Percentiles rank a stretch among this genome's conserved stretches.
Evolutionary conservation across 768 basidiomycete genomes (phyloP).

Genomic region (Calvatia gigantea): DNA sequence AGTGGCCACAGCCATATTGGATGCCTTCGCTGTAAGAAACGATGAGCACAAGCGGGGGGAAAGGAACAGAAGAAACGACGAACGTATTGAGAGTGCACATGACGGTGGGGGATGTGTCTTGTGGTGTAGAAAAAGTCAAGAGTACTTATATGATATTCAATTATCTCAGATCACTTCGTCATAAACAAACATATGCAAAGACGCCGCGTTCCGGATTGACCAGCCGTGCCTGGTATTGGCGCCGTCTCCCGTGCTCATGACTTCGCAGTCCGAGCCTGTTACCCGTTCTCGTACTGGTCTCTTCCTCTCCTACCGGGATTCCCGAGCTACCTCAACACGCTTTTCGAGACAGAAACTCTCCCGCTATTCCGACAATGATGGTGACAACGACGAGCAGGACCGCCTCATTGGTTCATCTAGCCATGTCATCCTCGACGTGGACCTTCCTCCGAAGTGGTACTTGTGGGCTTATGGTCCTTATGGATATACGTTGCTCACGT

Average conservation of each 20-base stretch:
- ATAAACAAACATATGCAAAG: conserved; percentile 16
- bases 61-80: conserved; percentile 16
- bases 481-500: conserved; percentile 20
- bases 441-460: conserved; percentile 88
- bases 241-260: conserved; percentile 3
- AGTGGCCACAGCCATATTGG: conserved; percentile 79
- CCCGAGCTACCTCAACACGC: conserved; percentile 44
- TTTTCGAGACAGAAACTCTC: conserved; percentile 35
- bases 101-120: conserved; percentile 5
- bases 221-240: conserved; percentile 3
- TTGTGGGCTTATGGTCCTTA: conserved; percentile 17
- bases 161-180: conserved; percentile 12
- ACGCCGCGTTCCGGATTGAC: conserved; percentile 22
- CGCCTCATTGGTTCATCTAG: conserved; percentile 51
- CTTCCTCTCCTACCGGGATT: conserved; percentile 92
- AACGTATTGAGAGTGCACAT: conserved; percentile 63
- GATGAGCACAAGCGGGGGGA: conserved; percentile 17
- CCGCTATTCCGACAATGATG: conserved; percentile 46
- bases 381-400: conserved; percentile 58
- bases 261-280: conserved; percentile 33
- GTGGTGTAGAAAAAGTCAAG: neutral
- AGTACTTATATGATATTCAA: conserved; percentile 13
- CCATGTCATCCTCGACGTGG: conserved; percentile 49
- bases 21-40: conserved; percentile 58
- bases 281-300: conserved; percentile 88